A percentile compares a stretch with the other conserved stretches of the same genome.
phyloP scores from a whole-genome alignment of 2,329 filamentous ascomycete genomes.

The Endoconidiophora laricicola region DNA sequence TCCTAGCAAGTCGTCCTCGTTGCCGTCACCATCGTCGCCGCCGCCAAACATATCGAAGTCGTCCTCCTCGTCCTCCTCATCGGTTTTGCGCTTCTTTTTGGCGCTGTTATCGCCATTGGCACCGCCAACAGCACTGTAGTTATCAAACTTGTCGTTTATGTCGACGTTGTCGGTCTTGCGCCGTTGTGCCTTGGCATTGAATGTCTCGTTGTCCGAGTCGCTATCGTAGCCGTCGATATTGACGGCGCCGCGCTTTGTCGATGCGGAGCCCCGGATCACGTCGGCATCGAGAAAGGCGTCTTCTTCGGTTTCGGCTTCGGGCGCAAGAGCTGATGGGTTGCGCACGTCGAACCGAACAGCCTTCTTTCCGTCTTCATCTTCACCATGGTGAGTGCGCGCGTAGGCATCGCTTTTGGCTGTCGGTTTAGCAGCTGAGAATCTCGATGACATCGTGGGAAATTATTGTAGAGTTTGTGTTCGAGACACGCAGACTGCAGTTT shows the following conservation, averaged over 20 bases:
- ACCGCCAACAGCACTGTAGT: constrained; percentile 31
- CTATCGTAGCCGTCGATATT: constrained; percentile 96
- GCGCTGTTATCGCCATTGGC: constrained; percentile 21
- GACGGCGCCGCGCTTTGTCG: constrained; percentile 80
- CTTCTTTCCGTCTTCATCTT: constrained; percentile 25
- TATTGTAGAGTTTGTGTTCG: not conserved
- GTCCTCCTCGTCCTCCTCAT: constrained; percentile 35
- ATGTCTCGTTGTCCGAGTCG: constrained; percentile 82
- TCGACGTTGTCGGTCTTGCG: constrained; percentile 24
- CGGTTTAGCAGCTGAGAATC: constrained; percentile 52
- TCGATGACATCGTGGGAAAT: constrained; percentile 32
- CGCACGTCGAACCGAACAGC: constrained; percentile 88
- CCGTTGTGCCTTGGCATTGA: constrained; percentile 55
- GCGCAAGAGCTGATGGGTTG: constrained; percentile 81
- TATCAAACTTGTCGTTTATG: constrained; percentile 28
- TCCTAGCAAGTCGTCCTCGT: constrained; percentile 23
- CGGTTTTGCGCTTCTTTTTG: constrained; percentile 16
- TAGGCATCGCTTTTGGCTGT: constrained; percentile 74
- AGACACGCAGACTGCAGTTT: not conserved
- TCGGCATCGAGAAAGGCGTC: constrained; percentile 73
- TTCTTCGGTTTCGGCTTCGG: constrained; percentile 57
- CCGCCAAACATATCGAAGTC: constrained; percentile 79
- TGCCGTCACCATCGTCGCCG: constrained; percentile 34
- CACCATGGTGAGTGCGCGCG: constrained; percentile 53
- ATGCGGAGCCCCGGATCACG: constrained; percentile 65